phyloP scores from a whole-genome alignment of 1,284 basidiomycete genomes.

The Apiotrichum brassicae region DNA sequence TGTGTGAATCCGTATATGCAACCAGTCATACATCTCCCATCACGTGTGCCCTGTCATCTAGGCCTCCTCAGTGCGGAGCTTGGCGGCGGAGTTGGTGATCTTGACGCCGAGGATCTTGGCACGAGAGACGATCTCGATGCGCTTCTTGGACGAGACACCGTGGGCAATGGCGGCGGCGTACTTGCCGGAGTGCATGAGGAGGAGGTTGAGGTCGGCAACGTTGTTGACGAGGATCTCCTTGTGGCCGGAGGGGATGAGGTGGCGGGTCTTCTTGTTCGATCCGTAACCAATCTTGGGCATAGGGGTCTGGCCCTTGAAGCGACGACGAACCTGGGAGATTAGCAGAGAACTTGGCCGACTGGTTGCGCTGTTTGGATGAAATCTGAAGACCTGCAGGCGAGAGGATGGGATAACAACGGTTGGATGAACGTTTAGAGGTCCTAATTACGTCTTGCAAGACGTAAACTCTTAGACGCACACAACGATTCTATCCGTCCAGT shows the following conservation, averaged over 20 bases:
- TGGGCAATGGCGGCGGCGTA: constrained; percentile 97
- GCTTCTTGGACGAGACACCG: constrained; percentile 95
- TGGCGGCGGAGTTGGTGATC: constrained; percentile 90
- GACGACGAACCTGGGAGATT: constrained; percentile 56
- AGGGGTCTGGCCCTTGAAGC: constrained; percentile 89
- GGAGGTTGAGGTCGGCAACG: constrained; percentile 81
- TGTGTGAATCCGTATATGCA: constrained; percentile 17
- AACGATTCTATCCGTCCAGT: no score
- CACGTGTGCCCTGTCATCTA: constrained; percentile 21
- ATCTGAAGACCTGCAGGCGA: no score
- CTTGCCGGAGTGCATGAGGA: constrained; percentile 96
- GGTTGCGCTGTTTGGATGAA: no score
- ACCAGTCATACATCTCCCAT: constrained; percentile 18
- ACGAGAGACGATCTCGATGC: constrained; percentile 80
- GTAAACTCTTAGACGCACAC: no score
- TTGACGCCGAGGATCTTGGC: constrained; percentile 85
- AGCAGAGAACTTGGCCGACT: no score
- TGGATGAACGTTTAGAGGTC: no score
- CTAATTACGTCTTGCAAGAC: no score
- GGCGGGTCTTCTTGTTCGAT: constrained; percentile 67
- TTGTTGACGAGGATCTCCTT: constrained; percentile 94
- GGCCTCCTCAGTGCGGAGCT: constrained; percentile 91
- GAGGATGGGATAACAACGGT: no score
- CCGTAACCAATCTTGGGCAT: constrained; percentile 77
- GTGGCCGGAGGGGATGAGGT: constrained; percentile 86